Base-by-base conservation (phyloP, 176 grass and related monocot genomes). In the Aegilops sharonensis region DNA sequence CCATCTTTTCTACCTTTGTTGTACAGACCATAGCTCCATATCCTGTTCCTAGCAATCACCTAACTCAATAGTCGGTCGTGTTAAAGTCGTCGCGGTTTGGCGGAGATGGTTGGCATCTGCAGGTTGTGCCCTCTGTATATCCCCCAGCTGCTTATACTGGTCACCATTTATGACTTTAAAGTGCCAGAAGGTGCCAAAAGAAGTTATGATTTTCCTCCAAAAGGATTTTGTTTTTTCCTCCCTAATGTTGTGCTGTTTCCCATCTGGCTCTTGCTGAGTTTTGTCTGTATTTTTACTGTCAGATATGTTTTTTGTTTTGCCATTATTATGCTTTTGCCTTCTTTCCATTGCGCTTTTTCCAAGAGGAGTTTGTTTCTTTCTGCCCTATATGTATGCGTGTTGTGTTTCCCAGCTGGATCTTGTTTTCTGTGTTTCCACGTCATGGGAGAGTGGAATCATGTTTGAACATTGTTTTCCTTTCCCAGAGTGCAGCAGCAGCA, bases 11-110 rank as follows among this genome's bases (percentile, higher is more conserved):
- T 84, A 56, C 43, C 23, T 80, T 65, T 64, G 79, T 66, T 97
- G 94, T 97, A 97, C 79, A 77, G 43, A 77, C 74, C 87, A 48
- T 75, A 75, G 72, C 72, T 75, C 48, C 43, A 1, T 89, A 83
- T 84, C 57, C 56, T 88, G 72, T 83, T 86, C 85, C 82, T 93
- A 88, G 75, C 72, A 82, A 39, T 42, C 74, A 81, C 81, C 87
- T 91, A 88, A 95, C 88, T 88, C 84, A 87, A 87, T 83, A 47
- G 75, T 89, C 59, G 8, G 70, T 86, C 29, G 73, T 81, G 24
- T 74, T 85, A 86, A 50, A 84, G 64, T 59, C 73, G 83, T 68
- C 36, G 76, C 83, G 61, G 72, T 72, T 80, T 92, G 83, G 68
- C 34, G 77, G 79, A 64, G 72, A 83, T 82, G 86, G 83, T 67